Evolutionary conservation across 2,329 filamentous ascomycete species (phyloP).

Genomic region (Boeremia exigua): DNA sequence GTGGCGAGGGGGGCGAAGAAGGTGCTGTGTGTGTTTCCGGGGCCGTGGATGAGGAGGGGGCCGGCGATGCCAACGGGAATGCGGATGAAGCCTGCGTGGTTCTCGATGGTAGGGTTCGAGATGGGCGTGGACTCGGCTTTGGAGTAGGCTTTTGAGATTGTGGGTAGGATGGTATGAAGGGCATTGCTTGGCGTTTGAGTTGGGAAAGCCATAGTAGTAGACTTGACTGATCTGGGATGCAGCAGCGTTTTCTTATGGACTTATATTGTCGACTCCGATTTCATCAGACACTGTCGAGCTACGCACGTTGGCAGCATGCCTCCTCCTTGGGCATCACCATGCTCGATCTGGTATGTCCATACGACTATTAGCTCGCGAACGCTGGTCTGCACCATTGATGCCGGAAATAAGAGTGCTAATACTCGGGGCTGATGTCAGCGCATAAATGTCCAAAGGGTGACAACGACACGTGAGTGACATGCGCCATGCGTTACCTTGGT

Average conservation of each 20-base stretch:
- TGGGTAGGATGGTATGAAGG: neutral
- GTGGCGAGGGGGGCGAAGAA: conserved; percentile 40
- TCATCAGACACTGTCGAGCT: neutral
- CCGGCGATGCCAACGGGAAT: conserved; percentile 31
- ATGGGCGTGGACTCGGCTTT: neutral
- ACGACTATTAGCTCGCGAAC: neutral
- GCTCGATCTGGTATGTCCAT: neutral
- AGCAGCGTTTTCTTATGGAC: neutral
- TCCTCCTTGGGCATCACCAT: neutral
- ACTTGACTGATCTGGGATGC: neutral
- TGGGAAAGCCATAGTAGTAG: neutral
- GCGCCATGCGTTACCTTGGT: neutral
- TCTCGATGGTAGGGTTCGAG: conserved; percentile 16
- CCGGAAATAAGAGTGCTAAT: neutral
- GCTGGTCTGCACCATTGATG: neutral
- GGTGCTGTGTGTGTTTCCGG: neutral
- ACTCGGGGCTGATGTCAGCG: neutral
- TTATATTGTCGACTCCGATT: neutral
- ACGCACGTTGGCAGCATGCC: too few relatives aligned
- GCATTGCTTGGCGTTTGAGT: neutral
- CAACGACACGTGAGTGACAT: neutral
- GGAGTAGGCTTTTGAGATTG: neutral
- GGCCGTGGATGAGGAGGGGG: conserved; percentile 25
- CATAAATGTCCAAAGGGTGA: neutral
- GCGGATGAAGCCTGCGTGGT: conserved; percentile 25